These are phyloP conservation scores for Nicotiana attenuata DNA, from an alignment of 257 asterid species.

Conservation along the genomic window DNA sequence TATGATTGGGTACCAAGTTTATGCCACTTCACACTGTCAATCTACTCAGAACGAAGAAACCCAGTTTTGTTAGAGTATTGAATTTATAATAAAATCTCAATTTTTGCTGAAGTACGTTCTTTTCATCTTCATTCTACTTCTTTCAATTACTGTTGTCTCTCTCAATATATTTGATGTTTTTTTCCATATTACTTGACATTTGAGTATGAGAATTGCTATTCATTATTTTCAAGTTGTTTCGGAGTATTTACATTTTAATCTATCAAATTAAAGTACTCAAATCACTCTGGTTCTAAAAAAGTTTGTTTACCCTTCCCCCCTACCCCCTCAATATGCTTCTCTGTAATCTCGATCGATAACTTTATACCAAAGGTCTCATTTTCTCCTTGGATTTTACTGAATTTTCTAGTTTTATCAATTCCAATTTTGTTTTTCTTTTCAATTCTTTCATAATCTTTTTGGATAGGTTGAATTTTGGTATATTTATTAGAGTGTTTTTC, in stretches of 20 bases:
- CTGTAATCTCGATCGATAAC: not conserved
- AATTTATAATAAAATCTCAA: not conserved
- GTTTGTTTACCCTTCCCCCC: not conserved
- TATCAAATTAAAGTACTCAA: not conserved
- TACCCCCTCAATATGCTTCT: not conserved
- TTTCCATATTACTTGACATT: not conserved
- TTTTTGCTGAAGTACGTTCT: not conserved
- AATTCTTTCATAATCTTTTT: not conserved
- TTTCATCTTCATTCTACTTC: not conserved
- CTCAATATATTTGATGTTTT: not conserved
- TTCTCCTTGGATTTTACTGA: not conserved
- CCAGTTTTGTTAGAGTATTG: not conserved
- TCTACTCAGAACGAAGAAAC: not conserved
- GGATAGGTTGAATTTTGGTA: not conserved
- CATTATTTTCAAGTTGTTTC: not conserved
- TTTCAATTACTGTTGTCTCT: not conserved
- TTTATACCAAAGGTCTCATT: not conserved
- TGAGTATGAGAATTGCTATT: not conserved
- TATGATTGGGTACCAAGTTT: not conserved
- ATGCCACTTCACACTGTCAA: not conserved
- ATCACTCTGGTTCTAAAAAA: not conserved
- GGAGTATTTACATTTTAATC: not conserved
- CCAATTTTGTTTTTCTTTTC: constrained; percentile 7
- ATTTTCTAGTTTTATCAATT: not conserved
- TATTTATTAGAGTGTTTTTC: not conserved